Base-by-base conservation (phyloP, 2,329 filamentous ascomycete genomes). In the Sporothrix protearum region DNA sequence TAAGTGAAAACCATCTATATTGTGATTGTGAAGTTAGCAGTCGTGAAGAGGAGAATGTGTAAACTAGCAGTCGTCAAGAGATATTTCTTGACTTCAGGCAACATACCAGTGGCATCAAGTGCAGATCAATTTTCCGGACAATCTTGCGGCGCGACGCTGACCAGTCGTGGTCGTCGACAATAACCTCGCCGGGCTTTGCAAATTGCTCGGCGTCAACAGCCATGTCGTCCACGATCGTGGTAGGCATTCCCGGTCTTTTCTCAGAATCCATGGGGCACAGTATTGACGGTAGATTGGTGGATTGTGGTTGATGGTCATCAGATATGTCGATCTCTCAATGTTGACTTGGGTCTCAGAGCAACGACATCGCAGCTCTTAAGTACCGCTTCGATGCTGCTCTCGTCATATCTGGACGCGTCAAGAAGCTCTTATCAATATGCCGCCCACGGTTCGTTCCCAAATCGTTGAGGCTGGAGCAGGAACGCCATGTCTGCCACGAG, bases 71-170 rank as follows among this genome's bases (percentile, higher is more conserved):
- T n/a, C n/a, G n/a, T n/a, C n/a, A n/a, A n/a, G n/a, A n/a, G n/a
- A n/a, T n/a, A n/a, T n/a, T n/a, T n/a, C n/a, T n/a, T n/a, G n/a
- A n/a, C n/a, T n/a, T n/a, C n/a, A n/a, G n/a, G n/a, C n/a, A n/a
- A n/a, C n/a, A n/a, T n/a, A 68, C 66, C 47, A 68, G 28, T 8
- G 66, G 66, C 66, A 68, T 42, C 3, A 68, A 33, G 28, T 68
- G 66, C 33, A 68, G 49, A 33, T 68, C 66, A 5, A 68, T 22
- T 45, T 68, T 68, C 49, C 66, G 66, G 49, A 68, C 66, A 12
- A 68, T 68, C 49, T 57, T 55, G 49, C 66, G 49, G 8, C 66
- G 66, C 3, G 66, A 68, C 22, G 42, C 28, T 49, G 55, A 33
- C 66, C 66, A 68, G 66, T 68, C 66, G 19, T 39, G 51, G 22